phyloP scores from a whole-genome alignment of 2,329 filamentous ascomycete species.

The Helicocarpus griseus region DNA sequence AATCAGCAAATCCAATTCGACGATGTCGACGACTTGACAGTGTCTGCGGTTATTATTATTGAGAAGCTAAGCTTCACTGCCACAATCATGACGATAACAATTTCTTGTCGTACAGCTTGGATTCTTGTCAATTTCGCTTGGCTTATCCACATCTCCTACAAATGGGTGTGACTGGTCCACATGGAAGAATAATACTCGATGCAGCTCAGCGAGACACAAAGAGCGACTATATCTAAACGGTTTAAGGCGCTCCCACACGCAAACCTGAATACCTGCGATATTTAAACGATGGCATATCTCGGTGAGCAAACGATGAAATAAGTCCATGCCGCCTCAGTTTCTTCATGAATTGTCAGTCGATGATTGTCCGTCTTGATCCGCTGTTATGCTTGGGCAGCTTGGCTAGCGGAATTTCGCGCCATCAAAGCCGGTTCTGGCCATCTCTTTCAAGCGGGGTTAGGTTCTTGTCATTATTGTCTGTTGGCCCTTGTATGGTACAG shows the following conservation, averaged over 20 bases:
- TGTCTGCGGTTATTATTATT: not conserved
- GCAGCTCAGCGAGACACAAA: too few species aligned
- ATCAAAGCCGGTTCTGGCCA: slow-evolving; percentile 1
- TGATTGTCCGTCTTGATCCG: not conserved
- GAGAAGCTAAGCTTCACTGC: not conserved
- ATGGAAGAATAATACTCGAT: too few species aligned
- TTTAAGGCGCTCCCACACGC: too few species aligned
- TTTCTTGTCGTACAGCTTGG: not conserved
- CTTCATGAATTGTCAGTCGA: not conserved
- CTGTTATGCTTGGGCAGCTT: not conserved
- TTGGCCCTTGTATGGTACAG: not conserved
- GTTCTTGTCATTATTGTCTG: not conserved
- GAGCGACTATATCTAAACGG: too few species aligned
- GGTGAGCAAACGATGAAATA: too few species aligned
- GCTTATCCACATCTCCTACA: not conserved
- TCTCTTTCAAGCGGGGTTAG: not conserved
- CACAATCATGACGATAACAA: slow-evolving; percentile 1
- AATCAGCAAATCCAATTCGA: not conserved
- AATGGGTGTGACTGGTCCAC: too few species aligned
- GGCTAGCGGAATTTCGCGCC: not conserved
- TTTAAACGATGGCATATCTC: too few species aligned
- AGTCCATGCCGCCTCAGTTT: not conserved
- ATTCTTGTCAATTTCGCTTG: not conserved
- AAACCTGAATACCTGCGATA: too few species aligned
- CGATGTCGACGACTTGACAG: not conserved